Conservation (phyloP, 257 asterid species). For the Gynochthodes officinalis region DNA sequence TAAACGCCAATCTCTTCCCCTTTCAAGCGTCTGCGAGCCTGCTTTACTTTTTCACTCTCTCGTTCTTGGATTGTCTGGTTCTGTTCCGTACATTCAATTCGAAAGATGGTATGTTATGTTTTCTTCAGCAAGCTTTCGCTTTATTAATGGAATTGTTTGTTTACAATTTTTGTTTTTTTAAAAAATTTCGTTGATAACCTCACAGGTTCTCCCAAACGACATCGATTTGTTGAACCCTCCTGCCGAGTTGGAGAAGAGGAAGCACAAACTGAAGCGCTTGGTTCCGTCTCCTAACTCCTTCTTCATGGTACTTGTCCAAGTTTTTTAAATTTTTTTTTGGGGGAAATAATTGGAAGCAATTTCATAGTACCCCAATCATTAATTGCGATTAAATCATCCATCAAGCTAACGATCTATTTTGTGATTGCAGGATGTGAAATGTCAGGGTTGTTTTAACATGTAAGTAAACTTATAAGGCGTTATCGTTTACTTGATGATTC, state of each 20-base stretch:
- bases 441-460: slow-evolving; percentile 71
- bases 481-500: too few species aligned
- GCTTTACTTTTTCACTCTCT: background rate
- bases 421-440: slow-evolving; percentile 47
- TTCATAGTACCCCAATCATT: background rate
- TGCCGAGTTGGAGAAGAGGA: slow-evolving; percentile 67
- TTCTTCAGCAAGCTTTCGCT: too few species aligned
- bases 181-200: background rate
- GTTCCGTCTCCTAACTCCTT: slow-evolving; percentile 54
- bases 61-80: too few species aligned
- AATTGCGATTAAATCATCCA: background rate
- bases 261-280: slow-evolving; percentile 76
- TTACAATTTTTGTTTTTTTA: too few species aligned
- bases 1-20: background rate
- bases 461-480: too few species aligned
- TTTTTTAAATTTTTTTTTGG: too few species aligned
- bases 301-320: slow-evolving; percentile 51
- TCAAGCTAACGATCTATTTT: background rate
- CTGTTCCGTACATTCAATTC: too few species aligned
- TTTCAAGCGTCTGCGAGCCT: background rate
- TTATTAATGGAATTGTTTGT: too few species aligned
- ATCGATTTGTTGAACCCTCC: slow-evolving; percentile 63
- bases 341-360: too few species aligned
- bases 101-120: too few species aligned
- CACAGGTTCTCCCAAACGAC: slow-evolving; percentile 54